Conservation (phyloP, 345 rosid genomes). For the Geranium brycei region DNA sequence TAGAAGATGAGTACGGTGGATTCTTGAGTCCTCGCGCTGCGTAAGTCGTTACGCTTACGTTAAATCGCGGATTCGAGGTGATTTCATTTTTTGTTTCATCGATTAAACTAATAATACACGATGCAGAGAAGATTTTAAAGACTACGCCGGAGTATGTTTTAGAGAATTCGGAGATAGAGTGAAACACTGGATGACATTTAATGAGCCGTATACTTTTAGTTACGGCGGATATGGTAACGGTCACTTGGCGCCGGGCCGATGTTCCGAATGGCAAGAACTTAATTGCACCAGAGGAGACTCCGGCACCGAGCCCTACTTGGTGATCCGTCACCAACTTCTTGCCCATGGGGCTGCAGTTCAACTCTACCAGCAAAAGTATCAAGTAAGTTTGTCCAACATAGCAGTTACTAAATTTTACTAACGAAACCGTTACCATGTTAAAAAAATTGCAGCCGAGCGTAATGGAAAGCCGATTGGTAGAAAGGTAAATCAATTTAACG, state of each 20-base stretch:
- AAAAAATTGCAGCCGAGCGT: too few species aligned
- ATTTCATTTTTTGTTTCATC: too few species aligned
- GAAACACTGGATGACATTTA: constrained; percentile 46
- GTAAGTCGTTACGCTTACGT: constrained; percentile 5
- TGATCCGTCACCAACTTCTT: constrained; percentile 31
- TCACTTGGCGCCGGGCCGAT: constrained; percentile 27
- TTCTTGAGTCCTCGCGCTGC: constrained; percentile 13
- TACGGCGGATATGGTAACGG: constrained; percentile 20
- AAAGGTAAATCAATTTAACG: not conserved
- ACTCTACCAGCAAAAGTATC: constrained; percentile 24
- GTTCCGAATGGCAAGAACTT: constrained; percentile 21
- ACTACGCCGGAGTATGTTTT: constrained; percentile 31
- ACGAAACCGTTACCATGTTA: too few species aligned
- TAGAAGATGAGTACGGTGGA: constrained; percentile 22
- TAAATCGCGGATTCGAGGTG: too few species aligned
- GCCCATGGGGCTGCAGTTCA: constrained; percentile 34
- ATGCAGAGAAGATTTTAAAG: constrained; percentile 27
- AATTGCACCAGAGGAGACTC: constrained; percentile 39
- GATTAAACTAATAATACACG: too few species aligned
- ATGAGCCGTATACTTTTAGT: constrained; percentile 31
- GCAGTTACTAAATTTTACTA: too few species aligned
- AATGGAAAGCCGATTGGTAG: too few species aligned
- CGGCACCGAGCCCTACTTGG: constrained; percentile 35
- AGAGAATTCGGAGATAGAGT: constrained; percentile 41
- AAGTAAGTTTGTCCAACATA: constrained; percentile 10